Conservation (phyloP, 2,329 filamentous ascomycete species). For the Lecanicillium sp. region DNA sequence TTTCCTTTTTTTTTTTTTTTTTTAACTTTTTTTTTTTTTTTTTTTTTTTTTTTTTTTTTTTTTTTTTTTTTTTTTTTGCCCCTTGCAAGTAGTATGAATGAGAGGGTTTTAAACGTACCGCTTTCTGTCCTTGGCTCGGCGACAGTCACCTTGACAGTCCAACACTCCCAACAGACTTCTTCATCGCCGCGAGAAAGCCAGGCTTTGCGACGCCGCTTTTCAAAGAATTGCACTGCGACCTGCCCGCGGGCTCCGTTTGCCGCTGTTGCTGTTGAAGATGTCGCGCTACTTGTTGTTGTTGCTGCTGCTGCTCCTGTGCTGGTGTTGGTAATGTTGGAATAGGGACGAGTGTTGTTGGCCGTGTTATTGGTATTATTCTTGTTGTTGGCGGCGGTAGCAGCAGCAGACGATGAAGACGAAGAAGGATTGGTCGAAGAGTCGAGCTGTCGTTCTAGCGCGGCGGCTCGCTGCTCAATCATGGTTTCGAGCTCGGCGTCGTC, state of each 20-base stretch:
- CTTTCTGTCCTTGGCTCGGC: conserved; percentile 82
- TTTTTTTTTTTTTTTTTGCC: no score
- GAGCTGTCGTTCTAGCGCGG: conserved; percentile 71
- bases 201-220: conserved; percentile 77
- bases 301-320: background rate
- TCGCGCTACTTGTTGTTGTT: conserved; percentile 6
- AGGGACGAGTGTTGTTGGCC: background rate
- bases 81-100: conserved; percentile 1
- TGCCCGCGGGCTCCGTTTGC: conserved; percentile 52
- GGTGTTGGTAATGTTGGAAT: no score
- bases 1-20: no score
- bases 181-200: conserved; percentile 78
- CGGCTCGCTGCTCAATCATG: conserved; percentile 81
- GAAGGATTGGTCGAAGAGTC: conserved; percentile 43
- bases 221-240: conserved; percentile 86
- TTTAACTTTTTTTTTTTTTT: no score
- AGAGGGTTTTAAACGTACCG: conserved; percentile 45
- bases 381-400: conserved; percentile 8
- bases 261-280: conserved; percentile 26
- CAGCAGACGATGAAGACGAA: conserved; percentile 19
- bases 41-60: no score
- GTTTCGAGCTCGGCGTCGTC: conserved; percentile 87
- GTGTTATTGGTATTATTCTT: conserved; percentile 7
- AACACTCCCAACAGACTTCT: conserved; percentile 94
- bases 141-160: conserved; percentile 90